Conservation (phyloP, 2,329 filamentous ascomycete species). For the Dactylellina drechsleri region DNA sequence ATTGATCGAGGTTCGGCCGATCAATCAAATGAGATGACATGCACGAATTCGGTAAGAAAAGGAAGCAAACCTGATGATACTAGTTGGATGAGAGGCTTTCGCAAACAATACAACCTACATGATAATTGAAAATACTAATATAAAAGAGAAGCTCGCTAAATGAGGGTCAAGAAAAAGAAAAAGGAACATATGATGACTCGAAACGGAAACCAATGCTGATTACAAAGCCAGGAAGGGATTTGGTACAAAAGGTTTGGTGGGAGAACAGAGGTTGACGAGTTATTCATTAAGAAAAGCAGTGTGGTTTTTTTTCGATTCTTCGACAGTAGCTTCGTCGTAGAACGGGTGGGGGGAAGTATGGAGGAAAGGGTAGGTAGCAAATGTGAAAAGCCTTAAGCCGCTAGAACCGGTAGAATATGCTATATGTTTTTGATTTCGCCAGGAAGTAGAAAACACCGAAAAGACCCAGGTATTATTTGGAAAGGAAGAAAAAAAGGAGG, state of each 20-base stretch:
- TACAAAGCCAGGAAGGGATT: constrained; percentile 19
- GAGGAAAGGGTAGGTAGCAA: constrained; percentile 11
- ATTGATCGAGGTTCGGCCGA: not conserved
- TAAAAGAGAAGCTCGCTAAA: constrained; percentile 49
- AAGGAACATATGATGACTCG: constrained; percentile 1
- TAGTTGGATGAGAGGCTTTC: not conserved
- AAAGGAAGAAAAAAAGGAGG: constrained; percentile 22
- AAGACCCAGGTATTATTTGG: constrained; percentile 52
- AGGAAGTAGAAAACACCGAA: constrained; percentile 54
- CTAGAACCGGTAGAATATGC: constrained; percentile 58
- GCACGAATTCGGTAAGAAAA: constrained; percentile 43
- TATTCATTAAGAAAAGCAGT: constrained; percentile 19
- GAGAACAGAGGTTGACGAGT: constrained; percentile 57
- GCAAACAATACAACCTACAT: constrained; percentile 29
- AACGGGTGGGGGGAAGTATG: not conserved
- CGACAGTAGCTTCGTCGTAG: not conserved
- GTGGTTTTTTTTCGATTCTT: not conserved
- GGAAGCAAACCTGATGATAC: constrained; percentile 24
- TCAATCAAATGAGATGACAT: constrained; percentile 57
- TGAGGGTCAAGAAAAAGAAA: constrained; percentile 45
- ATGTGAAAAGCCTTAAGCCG: constrained; percentile 34
- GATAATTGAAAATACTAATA: constrained; percentile 3
- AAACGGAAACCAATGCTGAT: constrained; percentile 29
- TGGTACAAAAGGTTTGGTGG: constrained; percentile 17
- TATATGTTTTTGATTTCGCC: constrained; percentile 50